phyloP scores from a whole-genome alignment of 2,329 filamentous ascomycete genomes.

The Aspergillus quadrilineatus region DNA sequence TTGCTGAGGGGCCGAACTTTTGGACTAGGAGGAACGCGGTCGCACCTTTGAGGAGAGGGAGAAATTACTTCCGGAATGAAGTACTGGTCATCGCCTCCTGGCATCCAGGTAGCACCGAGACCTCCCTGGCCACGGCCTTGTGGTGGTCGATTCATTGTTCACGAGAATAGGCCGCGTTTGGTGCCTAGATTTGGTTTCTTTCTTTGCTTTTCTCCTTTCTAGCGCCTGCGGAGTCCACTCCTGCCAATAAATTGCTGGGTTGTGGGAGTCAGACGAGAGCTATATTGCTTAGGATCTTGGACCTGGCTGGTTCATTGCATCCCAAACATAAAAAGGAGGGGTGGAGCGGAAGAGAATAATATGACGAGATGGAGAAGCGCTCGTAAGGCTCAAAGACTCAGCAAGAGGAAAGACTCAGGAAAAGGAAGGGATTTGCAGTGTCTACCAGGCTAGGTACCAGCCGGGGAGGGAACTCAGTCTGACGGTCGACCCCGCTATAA shows the following conservation, averaged over 20 bases:
- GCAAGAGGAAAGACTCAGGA: neutral
- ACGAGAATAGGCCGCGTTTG: conserved; percentile 16
- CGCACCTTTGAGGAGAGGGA: conserved; percentile 68
- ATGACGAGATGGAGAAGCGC: conserved; percentile 4
- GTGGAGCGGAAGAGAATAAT: conserved; percentile 2
- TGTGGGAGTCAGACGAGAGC: conserved; percentile 10
- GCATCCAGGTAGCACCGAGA: conserved; percentile 65
- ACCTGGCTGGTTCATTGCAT: conserved; percentile 12
- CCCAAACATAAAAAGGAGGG: conserved; percentile 3
- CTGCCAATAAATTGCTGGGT: conserved; percentile 16
- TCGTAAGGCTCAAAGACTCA: conserved; percentile 4
- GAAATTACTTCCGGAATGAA: conserved; percentile 65
- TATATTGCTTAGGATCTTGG: conserved; percentile 11
- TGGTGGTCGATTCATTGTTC: conserved; percentile 38
- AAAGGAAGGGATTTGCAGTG: conserved; percentile 12
- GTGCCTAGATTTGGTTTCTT: conserved; percentile 10
- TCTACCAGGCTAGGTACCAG: neutral
- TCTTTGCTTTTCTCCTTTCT: conserved; percentile 16
- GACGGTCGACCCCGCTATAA: conserved; percentile 11
- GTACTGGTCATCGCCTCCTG: conserved; percentile 68
- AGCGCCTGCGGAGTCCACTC: conserved; percentile 9
- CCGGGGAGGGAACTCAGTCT: neutral
- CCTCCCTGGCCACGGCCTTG: conserved; percentile 41
- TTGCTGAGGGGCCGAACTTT: conserved; percentile 11
- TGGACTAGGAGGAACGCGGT: conserved; percentile 7